Base-by-base conservation (phyloP, 2,329 filamentous ascomycete genomes). In the Teratosphaeria pseudoeucalypti region DNA sequence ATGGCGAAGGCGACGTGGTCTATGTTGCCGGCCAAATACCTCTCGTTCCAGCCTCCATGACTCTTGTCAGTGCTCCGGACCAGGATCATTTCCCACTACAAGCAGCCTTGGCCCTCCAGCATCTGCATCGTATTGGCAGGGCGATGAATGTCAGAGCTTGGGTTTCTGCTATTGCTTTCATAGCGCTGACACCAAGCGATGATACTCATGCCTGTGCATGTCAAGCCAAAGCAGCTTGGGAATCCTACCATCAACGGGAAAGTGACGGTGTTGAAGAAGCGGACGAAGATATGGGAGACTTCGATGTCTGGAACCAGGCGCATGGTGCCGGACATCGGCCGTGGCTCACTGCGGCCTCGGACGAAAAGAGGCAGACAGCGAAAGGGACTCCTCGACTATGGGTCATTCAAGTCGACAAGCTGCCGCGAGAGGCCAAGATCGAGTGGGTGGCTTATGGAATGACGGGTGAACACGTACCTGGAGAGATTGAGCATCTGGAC, bases 1-100 rank as follows among this genome's bases (percentile, higher is more conserved):
- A 63, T 37, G 12, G 32, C 39, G 56, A 62, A 54, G 52, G 34
- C 52, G 12, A 60, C 5, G 7, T 82, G 10, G 78, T 92, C 16
- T 85, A 85, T 58, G 80, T 96, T 39, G 92, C 94, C 0, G 94
- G 94, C 0, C 94, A 97, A 74, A 96, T 99, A 56, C 90, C 92
- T 1, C 81, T 99, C 3, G 75, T 92, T 5, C 92, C 94, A 0
- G 82, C 85, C 3, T 86, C 82, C 3, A 97, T 97, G 92, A 68
- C 74, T 2, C 72, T 89, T 1, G 34, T 37, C 27, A 23, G 53
- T 29, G 27, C 53, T n/a, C 14, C 5, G 12, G 29, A 54, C 14
- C 52, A 52, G 11, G 52, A 27, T 6, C 14, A 58, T 4, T 70
- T 71, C 53, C 34, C 53, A 10, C n/a, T 84, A 34, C 86, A 92